Base-by-base conservation (phyloP, 371 early-diverging fungal genomes). In the Actinomortierella wolfii region DNA sequence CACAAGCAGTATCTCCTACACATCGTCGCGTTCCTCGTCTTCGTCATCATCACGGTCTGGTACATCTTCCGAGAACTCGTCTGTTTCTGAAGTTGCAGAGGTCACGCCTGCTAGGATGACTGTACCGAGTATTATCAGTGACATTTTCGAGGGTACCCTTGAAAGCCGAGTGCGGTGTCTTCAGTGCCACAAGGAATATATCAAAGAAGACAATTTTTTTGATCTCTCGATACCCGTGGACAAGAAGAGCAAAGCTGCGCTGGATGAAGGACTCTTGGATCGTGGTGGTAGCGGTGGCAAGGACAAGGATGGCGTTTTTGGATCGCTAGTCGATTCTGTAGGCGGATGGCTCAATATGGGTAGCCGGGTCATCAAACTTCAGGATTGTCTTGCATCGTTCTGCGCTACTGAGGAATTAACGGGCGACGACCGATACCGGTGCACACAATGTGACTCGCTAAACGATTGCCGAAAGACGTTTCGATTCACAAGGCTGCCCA, bases 181-280 rank as follows among this genome's bases (percentile, higher is more conserved):
- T 44, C 57, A 34, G 17, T 87, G 87, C 54, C 63, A 66, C 34
- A 66, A 66, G 68, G 84, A 71, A 41, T 71, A 71, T 39, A 71
- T 71, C 56, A 71, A 71, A 51, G 73, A 71, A 45, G 73, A 86
- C 46, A 73, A 77, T 15, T 80, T 79, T 55, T 67, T 81, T 52
- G 79, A 75, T 60, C 54, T 86, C 21, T 76, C 83, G 4, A 70
- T 84, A 54, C 76, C 82, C 4, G 80, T 86, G 45, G 83, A 81
- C 46, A 58, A 66, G 28, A 62, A 74, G 61, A 70, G 52, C 47
- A 71, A 61, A 52, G 61, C 62, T 5, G 66, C 61, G 21, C 61
- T 68, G 15, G 45, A 57, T 17, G 69, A 76, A 24, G 59, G 44
- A 1, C 47, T 25, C 1, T 42, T 45, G 9, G 62, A 66, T 9